These are phyloP conservation scores for Tympanopsis confertula DNA, from an alignment of 2,329 filamentous ascomycete genomes.

Conservation along the genomic window DNA sequence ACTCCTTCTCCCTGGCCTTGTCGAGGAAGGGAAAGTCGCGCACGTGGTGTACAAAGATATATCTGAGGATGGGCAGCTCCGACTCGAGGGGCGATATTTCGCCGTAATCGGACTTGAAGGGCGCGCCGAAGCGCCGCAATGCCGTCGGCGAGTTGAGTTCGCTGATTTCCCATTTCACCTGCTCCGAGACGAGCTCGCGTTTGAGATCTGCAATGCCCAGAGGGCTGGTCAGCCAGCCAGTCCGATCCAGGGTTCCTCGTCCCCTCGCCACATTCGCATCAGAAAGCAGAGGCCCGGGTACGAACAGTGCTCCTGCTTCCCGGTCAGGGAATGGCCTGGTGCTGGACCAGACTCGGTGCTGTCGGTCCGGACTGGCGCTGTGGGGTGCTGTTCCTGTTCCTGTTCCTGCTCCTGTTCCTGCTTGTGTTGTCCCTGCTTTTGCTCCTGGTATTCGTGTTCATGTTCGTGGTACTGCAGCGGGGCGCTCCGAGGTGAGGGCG, in stretches of 20 bases:
- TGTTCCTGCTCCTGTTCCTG: no score
- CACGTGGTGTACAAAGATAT: slow-evolving; percentile 96
- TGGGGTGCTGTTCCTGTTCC: no score
- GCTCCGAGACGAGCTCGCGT: slow-evolving; percentile 80
- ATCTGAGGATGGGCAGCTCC: slow-evolving; percentile 82
- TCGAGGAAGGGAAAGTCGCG: slow-evolving; percentile 97
- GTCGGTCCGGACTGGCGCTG: no score
- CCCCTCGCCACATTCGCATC: slow-evolving; percentile 1
- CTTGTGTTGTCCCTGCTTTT: no score
- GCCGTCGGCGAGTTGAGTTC: slow-evolving; percentile 93
- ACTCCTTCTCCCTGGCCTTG: slow-evolving; percentile 94
- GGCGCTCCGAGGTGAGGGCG: no score
- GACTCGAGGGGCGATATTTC: slow-evolving; percentile 90
- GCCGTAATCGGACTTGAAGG: slow-evolving; percentile 83
- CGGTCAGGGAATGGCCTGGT: slow-evolving; percentile 53
- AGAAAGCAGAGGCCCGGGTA: slow-evolving; percentile 6
- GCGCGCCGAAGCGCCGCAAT: slow-evolving; percentile 85
- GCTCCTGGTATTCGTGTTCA: no score
- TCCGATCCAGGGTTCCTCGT: background rate
- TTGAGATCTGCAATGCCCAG: slow-evolving; percentile 61
- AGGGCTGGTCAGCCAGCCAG: background rate
- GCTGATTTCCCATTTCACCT: slow-evolving; percentile 79
- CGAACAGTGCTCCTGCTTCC: slow-evolving; percentile 96
- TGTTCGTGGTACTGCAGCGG: no score
- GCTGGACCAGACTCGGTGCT: no score